Base-by-base conservation (phyloP, 73 alveolate species). In the Symbiodinium natans region DNA sequence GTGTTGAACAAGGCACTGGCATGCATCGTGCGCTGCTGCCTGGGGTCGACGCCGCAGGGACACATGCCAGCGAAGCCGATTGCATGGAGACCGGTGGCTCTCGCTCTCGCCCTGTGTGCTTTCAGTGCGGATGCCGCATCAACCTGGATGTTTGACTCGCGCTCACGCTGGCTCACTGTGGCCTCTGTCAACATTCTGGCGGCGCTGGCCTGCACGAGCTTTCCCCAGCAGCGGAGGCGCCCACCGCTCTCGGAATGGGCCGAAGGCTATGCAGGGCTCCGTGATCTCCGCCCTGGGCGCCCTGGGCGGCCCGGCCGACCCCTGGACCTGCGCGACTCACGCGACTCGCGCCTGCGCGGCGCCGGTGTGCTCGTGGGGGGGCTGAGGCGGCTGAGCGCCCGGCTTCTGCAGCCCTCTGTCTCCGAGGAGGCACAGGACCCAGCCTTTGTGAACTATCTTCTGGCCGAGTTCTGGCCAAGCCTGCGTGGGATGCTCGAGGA, bases 401-500 rank as follows among this genome's bases (percentile, higher is more conserved):
- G 87, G 43, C 41, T 89, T 33, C 27, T 89, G 96, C 56, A 87
- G 23, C 96, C 86, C 29, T 34, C 74, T 10, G 25, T 41, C 87
- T 40, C 40, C 15, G 75, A 89, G 39, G 96, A 89, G 54, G 86
- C 33, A 10, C 77, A 21, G 31, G 77, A 63, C 31, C 48, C 11
- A 31, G 96, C 42, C 23, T 25, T 63, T 34, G 23, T 34, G 84
- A 74, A 33, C 42, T 74, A 29, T 42, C 21, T 74, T 27, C 43
- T 33, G 41, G 84, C 42, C 52, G 96, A 89, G 77, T 52, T 89
- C 5, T 89, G 96, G 96, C 96, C 96, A 38, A 68, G 87, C 54
- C 48, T 89, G n/a, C 96, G 96, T 0, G 96, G 96, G 31, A 89
- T 89, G 96, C 75, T 89, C 21, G 96, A 89, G 43, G 96, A 89